These are phyloP conservation scores for Aspergillus uvarum DNA, from an alignment of 2,329 filamentous ascomycete species.

Conservation along the genomic window DNA sequence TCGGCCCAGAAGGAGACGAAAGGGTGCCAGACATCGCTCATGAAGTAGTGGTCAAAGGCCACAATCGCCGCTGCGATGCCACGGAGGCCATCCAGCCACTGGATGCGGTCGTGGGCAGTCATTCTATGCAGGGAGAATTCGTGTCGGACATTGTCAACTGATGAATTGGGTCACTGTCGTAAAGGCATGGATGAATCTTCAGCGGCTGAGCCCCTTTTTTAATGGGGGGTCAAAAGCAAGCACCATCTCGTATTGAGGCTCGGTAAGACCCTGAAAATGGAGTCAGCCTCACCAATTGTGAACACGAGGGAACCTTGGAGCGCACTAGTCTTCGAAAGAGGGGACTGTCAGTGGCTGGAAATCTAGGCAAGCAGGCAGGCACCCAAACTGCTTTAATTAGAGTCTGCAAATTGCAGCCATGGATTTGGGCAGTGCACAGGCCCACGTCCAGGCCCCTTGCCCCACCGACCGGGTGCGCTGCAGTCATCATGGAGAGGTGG, in stretches of 20 bases:
- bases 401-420: background rate
- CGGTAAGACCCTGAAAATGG: background rate
- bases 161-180: background rate
- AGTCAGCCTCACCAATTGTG: background rate
- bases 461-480: no score
- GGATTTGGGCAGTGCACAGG: background rate
- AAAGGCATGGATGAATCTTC: background rate
- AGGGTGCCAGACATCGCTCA: conserved; percentile 24
- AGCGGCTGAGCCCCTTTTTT: background rate
- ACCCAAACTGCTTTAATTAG: background rate
- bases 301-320: background rate
- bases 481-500: no score
- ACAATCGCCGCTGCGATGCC: conserved; percentile 30
- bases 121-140: background rate
- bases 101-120: background rate
- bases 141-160: background rate
- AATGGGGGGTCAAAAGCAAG: background rate
- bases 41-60: conserved; percentile 25
- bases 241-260: background rate
- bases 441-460: background rate
- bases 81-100: conserved; percentile 31
- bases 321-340: background rate
- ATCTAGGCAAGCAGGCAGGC: background rate
- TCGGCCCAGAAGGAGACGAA: conserved; percentile 26
- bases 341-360: background rate